Base-by-base conservation (phyloP, 2,329 filamentous ascomycete species). In the Epichloe glyceriae region DNA sequence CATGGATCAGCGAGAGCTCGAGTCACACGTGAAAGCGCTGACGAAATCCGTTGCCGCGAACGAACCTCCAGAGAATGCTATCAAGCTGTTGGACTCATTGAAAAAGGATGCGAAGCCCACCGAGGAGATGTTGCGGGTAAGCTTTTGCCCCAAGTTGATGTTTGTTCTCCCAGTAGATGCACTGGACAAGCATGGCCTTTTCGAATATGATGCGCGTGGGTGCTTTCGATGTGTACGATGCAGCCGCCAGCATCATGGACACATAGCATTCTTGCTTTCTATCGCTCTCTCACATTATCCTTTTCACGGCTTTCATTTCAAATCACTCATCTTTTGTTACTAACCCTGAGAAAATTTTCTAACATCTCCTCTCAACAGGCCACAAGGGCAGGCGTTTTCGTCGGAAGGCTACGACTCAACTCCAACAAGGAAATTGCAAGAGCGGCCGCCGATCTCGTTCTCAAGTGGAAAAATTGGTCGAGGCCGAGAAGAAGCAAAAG, bases 361-460 rank as follows among this genome's bases (percentile, higher is more conserved):
- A 35, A 30, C 26, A 10, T 30, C 22, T 15, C 5, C 46, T 48
- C 15, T 37, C 39, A 45, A 50, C 54, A 85, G 82, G 76, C 85
- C 41, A 97, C 91, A n/a, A 86, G 85, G 60, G 91, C 95, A 48
- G 93, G 93, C 60, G 84, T 95, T 57, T 82, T 85, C 47, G 86
- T 97, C 55, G 91, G 90, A 66, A 91, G 89, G 65, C 79, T 84
- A 47, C 76, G 82, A 50, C 70, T 85, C 54, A 89, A 94, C 66
- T 68, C 82, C 52, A 85, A 94, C 73, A 89, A 87, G 66, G 82
- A 90, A 42, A 85, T 97, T 58, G 82, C 84, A 45, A 79, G 80
- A 48, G 74, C 87, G 42, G 89, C 93, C 3, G 76, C 79, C 53
- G 86, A 90, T 61, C 85, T 97, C 51, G 89, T 98, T 49, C 78